phyloP scores from a whole-genome alignment of 2,329 filamentous ascomycete genomes.

The Blumeria graminis region DNA sequence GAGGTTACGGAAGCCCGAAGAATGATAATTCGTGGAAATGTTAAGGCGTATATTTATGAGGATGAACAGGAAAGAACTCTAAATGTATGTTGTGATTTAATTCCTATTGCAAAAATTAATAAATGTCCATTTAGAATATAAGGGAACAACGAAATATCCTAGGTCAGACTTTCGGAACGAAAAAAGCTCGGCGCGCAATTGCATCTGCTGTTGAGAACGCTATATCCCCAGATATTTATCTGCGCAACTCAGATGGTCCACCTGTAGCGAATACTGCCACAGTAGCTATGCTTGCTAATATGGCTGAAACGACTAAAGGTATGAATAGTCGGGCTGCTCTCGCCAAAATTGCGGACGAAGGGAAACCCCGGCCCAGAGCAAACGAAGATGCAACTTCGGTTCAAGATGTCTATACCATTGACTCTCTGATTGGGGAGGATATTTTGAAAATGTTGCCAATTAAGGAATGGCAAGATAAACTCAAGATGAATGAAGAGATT shows the following conservation, averaged over 20 bases:
- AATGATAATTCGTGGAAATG: conserved; percentile 33
- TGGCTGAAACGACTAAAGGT: conserved; percentile 34
- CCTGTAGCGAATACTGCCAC: conserved; percentile 31
- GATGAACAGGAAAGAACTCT: conserved; percentile 21
- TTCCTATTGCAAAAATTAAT: conserved; percentile 4
- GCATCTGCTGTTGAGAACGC: conserved; percentile 45
- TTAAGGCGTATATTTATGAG: conserved; percentile 28
- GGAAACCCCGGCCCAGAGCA: conserved; percentile 48
- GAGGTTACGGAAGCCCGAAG: conserved; percentile 39
- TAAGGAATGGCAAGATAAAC: conserved; percentile 48
- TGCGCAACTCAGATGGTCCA: conserved; percentile 16
- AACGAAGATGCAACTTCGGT: conserved; percentile 43
- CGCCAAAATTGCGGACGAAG: conserved; percentile 36
- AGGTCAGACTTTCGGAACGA: conserved; percentile 60
- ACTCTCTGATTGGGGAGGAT: conserved; percentile 40
- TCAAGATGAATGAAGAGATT: conserved; percentile 32
- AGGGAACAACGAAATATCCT: conserved; percentile 42
- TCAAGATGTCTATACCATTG: conserved; percentile 47
- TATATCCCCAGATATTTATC: conserved; percentile 22
- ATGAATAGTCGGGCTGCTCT: conserved; percentile 44
- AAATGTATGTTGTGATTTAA: conserved; percentile 13
- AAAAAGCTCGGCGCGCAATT: conserved; percentile 63
- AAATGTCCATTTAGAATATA: conserved; percentile 21
- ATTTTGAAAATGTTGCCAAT: conserved; percentile 43
- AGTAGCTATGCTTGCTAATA: conserved; percentile 35